Conservation (phyloP, 108 stramenopile genomes). For the Asterionellopsis glacialis region DNA sequence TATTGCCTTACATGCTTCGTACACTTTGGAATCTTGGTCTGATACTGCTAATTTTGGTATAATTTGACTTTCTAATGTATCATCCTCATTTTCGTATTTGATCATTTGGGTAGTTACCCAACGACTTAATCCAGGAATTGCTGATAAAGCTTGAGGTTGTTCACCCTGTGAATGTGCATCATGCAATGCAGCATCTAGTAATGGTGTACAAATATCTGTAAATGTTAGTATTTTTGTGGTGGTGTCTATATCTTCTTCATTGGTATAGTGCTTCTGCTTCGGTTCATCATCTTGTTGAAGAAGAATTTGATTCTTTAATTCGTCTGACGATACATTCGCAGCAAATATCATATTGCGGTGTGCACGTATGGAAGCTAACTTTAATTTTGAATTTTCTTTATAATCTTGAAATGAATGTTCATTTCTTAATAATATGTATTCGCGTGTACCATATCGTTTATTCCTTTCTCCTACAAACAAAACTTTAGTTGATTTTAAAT, state of each 20-base stretch:
- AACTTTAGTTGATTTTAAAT: not conserved
- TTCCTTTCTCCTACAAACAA: not conserved
- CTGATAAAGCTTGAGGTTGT: constrained; percentile 69
- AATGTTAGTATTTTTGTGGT: constrained; percentile 8
- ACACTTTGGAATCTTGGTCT: constrained; percentile 9
- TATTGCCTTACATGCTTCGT: constrained; percentile 65
- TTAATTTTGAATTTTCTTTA: not conserved
- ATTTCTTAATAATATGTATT: constrained; percentile 31
- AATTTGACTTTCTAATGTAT: not conserved
- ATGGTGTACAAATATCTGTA: constrained; percentile 42
- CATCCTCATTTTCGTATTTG: constrained; percentile 9
- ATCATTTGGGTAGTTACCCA: constrained; percentile 37
- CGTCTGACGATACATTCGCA: constrained; percentile 9
- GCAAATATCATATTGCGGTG: constrained; percentile 73
- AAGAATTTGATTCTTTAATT: too few relatives aligned
- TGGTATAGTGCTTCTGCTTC: not conserved
- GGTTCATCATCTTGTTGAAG: constrained; percentile 11
- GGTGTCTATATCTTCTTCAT: too few relatives aligned
- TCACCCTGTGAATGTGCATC: constrained; percentile 70
- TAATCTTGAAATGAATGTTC: not conserved
- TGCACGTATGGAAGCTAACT: constrained; percentile 42
- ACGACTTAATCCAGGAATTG: constrained; percentile 55
- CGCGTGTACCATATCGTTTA: constrained; percentile 18
- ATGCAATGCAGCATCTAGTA: constrained; percentile 48
- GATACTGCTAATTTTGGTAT: not conserved